Percentiles rank a stretch among this genome's conserved stretches.
These are phyloP conservation scores for Backusella tarrabulga DNA, from an alignment of 192 early-diverging fungal species.

Conservation along the genomic window DNA sequence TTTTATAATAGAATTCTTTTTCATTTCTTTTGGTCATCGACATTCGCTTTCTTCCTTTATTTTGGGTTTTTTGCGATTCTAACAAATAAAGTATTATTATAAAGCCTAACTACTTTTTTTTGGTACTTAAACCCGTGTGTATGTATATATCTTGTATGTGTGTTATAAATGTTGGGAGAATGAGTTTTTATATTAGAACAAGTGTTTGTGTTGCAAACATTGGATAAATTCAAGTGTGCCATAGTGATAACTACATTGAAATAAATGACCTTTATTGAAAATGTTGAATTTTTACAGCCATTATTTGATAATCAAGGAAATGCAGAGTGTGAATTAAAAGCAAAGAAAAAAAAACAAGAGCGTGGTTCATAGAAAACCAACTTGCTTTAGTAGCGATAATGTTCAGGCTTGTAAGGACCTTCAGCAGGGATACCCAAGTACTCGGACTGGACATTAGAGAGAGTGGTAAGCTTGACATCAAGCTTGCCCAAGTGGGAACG, in stretches of 20 bases:
- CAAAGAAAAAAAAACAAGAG: neutral
- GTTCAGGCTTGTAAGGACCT: conserved; percentile 96
- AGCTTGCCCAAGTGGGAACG: conserved; percentile 92
- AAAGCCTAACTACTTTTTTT: neutral
- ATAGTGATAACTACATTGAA: neutral
- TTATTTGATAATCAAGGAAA: neutral
- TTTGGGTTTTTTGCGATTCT: conserved; percentile 8
- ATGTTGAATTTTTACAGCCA: neutral
- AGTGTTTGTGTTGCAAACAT: neutral
- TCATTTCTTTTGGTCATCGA: neutral
- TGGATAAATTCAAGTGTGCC: neutral
- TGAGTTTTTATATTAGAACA: neutral
- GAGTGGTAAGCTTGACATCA: conserved; percentile 90
- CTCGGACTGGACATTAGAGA: conserved; percentile 58
- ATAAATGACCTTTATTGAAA: neutral
- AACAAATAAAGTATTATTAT: conserved; percentile 4
- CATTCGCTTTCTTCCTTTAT: conserved; percentile 8
- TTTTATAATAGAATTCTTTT: conserved; percentile 3
- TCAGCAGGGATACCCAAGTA: conserved; percentile 82
- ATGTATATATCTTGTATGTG: neutral
- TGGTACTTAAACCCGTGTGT: neutral
- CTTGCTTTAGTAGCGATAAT: conserved; percentile 85
- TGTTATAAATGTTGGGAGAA: neutral
- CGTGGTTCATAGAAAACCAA: neutral
- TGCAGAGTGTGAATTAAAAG: neutral